Conservation (phyloP, 2,329 filamentous ascomycete species). For the Calonectria hawksworthii region DNA sequence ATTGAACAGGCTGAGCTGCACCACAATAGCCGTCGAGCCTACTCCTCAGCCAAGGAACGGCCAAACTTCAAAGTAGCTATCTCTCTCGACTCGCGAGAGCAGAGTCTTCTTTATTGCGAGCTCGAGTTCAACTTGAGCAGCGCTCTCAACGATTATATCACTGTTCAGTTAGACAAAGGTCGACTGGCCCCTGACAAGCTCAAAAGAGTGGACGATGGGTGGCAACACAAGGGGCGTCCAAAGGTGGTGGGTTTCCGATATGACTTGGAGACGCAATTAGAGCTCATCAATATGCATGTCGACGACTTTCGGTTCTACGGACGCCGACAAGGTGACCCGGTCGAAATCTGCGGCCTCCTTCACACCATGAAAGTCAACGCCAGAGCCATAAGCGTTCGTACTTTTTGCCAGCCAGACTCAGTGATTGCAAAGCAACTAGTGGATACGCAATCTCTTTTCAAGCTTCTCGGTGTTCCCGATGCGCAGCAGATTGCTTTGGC, state of each 20-base stretch:
- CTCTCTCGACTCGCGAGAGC: constrained; percentile 68
- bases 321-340: constrained; percentile 56
- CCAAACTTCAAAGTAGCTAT: constrained; percentile 56
- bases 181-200: constrained; percentile 66
- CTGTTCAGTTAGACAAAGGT: constrained; percentile 67
- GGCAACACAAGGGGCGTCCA: constrained; percentile 67
- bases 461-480: constrained; percentile 62
- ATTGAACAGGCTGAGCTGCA: constrained; percentile 53
- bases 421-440: constrained; percentile 71
- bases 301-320: constrained; percentile 70
- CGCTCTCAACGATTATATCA: constrained; percentile 66
- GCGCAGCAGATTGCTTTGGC: constrained; percentile 61
- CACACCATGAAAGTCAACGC: constrained; percentile 67
- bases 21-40: constrained; percentile 50
- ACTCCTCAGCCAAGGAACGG: constrained; percentile 47
- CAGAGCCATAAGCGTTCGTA: constrained; percentile 65
- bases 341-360: constrained; percentile 63
- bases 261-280: constrained; percentile 72
- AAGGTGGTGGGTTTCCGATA: constrained; percentile 70
- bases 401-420: constrained; percentile 70
- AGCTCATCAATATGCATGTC: constrained; percentile 64
- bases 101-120: constrained; percentile 71
- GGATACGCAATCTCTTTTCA: constrained; percentile 65
- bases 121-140: constrained; percentile 68
- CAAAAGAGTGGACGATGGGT: constrained; percentile 64